These are phyloP conservation scores for Fraxinus pennsylvanica DNA, from an alignment of 257 asterid species.

Conservation along the genomic window DNA sequence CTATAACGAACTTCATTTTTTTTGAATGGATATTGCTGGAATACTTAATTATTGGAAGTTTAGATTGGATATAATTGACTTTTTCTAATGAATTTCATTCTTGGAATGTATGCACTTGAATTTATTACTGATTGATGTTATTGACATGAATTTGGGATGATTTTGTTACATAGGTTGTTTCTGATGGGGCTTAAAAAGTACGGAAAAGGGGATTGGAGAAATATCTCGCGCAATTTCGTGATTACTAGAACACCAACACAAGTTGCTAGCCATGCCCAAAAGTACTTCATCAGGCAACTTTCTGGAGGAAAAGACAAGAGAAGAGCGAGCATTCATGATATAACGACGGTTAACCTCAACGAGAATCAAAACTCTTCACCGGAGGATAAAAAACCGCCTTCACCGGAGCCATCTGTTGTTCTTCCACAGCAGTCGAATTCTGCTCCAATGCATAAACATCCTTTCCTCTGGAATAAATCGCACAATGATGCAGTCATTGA, in stretches of 20 bases:
- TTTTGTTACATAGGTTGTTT: conserved; percentile 56
- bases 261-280: conserved; percentile 98
- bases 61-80: conserved; percentile 8
- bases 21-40: conserved; percentile 5
- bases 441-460: conserved; percentile 38
- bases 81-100: neutral
- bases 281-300: conserved; percentile 85
- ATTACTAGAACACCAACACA: conserved; percentile 92
- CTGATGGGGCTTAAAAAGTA: conserved; percentile 90
- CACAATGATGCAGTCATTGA: conserved; percentile 45
- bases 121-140: neutral
- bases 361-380: conserved; percentile 56
- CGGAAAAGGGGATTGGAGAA: conserved; percentile 99
- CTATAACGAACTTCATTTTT: neutral
- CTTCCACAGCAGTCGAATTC: conserved; percentile 36
- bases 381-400: conserved; percentile 43
- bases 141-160: conserved; percentile 21
- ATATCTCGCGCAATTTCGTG: conserved; percentile 83
- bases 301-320: conserved; percentile 90
- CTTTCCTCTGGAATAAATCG: conserved; percentile 60
- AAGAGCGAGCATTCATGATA: conserved; percentile 95
- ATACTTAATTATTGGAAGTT: neutral
- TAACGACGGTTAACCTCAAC: conserved; percentile 69
- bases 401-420: conserved; percentile 44
- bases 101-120: neutral